Evolutionary conservation across 176 grass and related monocot genomes (phyloP).

Genomic region (Eleusine coracana): DNA sequence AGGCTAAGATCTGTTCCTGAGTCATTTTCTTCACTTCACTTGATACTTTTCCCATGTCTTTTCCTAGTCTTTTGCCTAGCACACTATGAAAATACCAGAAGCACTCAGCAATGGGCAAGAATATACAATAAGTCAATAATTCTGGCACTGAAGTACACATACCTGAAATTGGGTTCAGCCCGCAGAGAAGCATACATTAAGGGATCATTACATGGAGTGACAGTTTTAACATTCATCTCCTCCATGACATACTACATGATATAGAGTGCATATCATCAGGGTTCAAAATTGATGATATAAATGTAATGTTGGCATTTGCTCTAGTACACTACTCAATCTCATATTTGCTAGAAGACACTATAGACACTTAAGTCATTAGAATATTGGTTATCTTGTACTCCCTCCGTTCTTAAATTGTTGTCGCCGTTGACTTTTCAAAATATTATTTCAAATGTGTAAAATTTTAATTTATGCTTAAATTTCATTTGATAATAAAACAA

Average conservation of each 20-base stretch:
- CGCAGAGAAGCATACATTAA: constrained; percentile 84
- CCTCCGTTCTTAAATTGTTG: no score
- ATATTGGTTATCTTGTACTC: no score
- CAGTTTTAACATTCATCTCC: constrained; percentile 92
- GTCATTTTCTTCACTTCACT: constrained; percentile 93
- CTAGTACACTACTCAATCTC: no score
- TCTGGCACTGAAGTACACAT: constrained; percentile 36
- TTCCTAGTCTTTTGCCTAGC: constrained; percentile 93
- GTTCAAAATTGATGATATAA: constrained; percentile 26
- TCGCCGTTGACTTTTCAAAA: no score
- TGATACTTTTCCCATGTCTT: constrained; percentile 81
- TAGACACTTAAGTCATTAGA: no score
- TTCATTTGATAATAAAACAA: no score
- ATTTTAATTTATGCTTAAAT: no score
- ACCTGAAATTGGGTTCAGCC: constrained; percentile 99
- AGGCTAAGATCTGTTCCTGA: constrained; percentile 80
- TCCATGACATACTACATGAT: constrained; percentile 95
- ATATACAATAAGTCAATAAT: background rate
- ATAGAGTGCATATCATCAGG: constrained; percentile 33
- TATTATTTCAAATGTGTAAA: no score
- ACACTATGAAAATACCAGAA: constrained; percentile 52
- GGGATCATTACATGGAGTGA: constrained; percentile 90
- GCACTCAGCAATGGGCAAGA: constrained; percentile 28
- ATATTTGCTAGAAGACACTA: no score
- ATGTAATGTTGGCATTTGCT: background rate